Percentiles rank a stretch among this genome's conserved stretches.
Conservation (phyloP, 768 basidiomycete genomes). For the Termitomyces sp. region DNA sequence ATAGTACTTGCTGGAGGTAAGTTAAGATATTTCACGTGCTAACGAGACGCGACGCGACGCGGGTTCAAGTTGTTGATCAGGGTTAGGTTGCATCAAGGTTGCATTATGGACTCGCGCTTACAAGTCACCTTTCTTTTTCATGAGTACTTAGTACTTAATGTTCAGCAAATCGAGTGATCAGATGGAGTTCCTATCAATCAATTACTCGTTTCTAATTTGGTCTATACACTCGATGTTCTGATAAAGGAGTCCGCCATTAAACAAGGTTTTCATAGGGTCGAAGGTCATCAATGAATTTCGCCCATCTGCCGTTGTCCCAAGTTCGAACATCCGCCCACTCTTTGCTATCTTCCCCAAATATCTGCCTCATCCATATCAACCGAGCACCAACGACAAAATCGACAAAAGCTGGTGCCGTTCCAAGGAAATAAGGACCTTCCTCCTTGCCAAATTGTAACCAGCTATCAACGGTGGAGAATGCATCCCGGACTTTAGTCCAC, state of each 20-base stretch:
- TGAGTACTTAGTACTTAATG: too few species aligned
- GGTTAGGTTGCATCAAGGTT: too few species aligned
- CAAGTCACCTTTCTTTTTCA: too few species aligned
- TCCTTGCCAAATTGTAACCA: slow-evolving; percentile 17
- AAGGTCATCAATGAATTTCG: slow-evolving; percentile 16
- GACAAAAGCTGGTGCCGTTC: slow-evolving; percentile 22
- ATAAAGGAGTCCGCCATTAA: not conserved
- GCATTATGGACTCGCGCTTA: too few species aligned
- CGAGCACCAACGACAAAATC: slow-evolving; percentile 26
- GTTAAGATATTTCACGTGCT: not conserved
- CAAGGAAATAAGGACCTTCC: slow-evolving; percentile 21
- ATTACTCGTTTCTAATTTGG: too few species aligned
- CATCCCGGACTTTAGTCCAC: slow-evolving; percentile 24
- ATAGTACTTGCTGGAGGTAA: slow-evolving; percentile 12
- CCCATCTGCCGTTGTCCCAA: slow-evolving; percentile 28
- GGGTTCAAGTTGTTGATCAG: too few species aligned
- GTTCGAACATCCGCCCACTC: slow-evolving; percentile 26
- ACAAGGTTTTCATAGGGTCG: slow-evolving; percentile 15
- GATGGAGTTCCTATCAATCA: too few species aligned
- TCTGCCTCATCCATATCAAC: slow-evolving; percentile 19
- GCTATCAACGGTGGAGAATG: slow-evolving; percentile 17
- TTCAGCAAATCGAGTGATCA: too few species aligned
- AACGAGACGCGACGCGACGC: not conserved
- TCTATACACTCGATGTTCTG: too few species aligned
- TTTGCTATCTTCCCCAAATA: slow-evolving; percentile 21